phyloP scores from a whole-genome alignment of 768 basidiomycete genomes.

The Suillus ampliporus region DNA sequence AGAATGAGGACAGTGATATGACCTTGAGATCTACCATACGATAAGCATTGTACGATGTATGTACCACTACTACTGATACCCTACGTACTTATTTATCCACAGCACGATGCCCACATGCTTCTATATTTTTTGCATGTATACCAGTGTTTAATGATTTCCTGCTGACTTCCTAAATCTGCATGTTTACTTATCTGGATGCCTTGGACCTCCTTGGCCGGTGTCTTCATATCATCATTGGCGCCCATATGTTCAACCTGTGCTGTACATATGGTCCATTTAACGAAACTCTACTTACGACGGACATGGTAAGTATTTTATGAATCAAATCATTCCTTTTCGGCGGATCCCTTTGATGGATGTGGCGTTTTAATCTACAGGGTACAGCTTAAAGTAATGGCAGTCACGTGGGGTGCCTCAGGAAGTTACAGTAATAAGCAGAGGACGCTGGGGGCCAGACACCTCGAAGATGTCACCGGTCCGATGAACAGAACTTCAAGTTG shows the following conservation, averaged over 20 bases:
- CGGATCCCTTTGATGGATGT: neutral
- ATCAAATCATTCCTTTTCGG: neutral
- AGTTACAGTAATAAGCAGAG: neutral
- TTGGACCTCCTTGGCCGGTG: no score
- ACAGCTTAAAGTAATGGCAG: neutral
- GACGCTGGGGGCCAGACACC: neutral
- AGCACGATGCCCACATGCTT: neutral
- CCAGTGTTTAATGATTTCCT: constrained; percentile 5
- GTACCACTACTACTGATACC: constrained; percentile 13
- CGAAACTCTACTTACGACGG: neutral
- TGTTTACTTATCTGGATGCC: neutral
- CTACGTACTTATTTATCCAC: constrained; percentile 16
- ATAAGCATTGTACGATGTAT: constrained; percentile 17
- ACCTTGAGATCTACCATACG: constrained; percentile 32
- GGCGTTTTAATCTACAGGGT: neutral
- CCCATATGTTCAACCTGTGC: neutral
- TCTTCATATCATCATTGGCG: neutral
- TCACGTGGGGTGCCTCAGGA: neutral
- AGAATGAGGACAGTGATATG: constrained; percentile 26
- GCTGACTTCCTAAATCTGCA: neutral
- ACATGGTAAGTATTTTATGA: neutral
- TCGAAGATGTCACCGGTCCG: neutral
- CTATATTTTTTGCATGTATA: constrained; percentile 6
- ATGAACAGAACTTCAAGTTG: neutral
- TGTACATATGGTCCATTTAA: neutral